Percentiles rank a stretch among this genome's conserved stretches.
These are phyloP conservation scores for Leccinum imitatum DNA, from an alignment of 768 basidiomycete genomes.

Conservation along the genomic window DNA sequence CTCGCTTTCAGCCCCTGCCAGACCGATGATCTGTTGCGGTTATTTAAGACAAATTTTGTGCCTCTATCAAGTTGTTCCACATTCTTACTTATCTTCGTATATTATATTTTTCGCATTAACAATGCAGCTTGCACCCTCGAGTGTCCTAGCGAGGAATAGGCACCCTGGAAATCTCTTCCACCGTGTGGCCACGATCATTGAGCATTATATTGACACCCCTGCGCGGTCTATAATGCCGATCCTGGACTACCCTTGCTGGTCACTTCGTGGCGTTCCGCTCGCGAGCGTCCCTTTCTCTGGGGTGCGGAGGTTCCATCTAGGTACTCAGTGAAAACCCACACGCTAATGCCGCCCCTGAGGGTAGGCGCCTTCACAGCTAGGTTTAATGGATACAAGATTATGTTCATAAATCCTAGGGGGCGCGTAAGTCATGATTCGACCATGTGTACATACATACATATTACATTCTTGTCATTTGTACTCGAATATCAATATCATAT, in stretches of 20 bases:
- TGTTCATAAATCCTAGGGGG: not conserved
- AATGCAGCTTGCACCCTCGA: not conserved
- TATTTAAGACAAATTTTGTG: not conserved
- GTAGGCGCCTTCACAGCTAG: not conserved
- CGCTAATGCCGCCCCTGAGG: not conserved
- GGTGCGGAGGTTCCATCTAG: not conserved
- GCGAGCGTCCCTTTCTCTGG: not conserved
- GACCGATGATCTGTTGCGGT: conserved; percentile 33
- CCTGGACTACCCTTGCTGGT: not conserved
- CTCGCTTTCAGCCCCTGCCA: conserved; percentile 66
- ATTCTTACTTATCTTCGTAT: conserved; percentile 7
- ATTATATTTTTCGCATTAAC: conserved; percentile 2
- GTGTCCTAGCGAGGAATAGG: not conserved
- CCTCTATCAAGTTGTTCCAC: not conserved
- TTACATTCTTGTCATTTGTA: conserved; percentile 15
- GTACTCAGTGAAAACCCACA: not conserved
- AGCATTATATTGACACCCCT: not conserved
- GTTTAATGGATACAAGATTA: not conserved
- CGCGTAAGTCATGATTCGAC: conserved; percentile 3
- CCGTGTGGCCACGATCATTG: not conserved
- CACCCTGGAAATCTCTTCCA: not conserved
- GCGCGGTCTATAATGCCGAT: not conserved
- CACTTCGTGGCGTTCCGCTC: not conserved
- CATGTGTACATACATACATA: conserved; percentile 6
- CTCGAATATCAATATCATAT: conserved; percentile 8